Conservation (phyloP, 768 basidiomycete species). For the Multifurca ochricompacta region DNA sequence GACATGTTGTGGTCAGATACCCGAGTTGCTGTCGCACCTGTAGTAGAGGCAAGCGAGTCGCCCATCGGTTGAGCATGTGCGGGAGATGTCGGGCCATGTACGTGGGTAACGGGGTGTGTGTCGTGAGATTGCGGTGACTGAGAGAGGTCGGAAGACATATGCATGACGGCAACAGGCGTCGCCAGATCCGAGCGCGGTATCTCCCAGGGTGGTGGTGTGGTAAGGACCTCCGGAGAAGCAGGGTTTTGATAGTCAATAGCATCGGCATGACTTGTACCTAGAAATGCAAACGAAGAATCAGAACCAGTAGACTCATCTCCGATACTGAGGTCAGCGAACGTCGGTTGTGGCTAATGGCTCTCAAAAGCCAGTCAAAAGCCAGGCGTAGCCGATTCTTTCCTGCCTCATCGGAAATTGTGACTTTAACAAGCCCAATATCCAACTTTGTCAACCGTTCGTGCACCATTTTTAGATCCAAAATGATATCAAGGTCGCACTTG, state of each 20-base stretch:
- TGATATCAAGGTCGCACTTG: constrained; percentile 65
- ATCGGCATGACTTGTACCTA: constrained; percentile 5
- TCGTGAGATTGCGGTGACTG: constrained; percentile 1
- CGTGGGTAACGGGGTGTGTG: background rate
- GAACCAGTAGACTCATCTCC: background rate
- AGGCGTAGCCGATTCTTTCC: constrained; percentile 68
- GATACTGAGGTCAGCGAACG: constrained; percentile 1
- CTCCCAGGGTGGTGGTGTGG: constrained; percentile 49
- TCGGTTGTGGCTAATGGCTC: constrained; percentile 38
- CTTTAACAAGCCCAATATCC: constrained; percentile 74
- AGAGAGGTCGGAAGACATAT: constrained; percentile 25
- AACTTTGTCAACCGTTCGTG: constrained; percentile 45
- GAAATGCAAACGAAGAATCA: background rate
- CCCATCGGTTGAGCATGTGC: constrained; percentile 49
- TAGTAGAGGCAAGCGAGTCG: constrained; percentile 37
- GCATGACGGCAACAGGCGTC: constrained; percentile 38
- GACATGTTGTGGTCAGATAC: constrained; percentile 22
- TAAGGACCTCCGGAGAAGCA: constrained; percentile 57
- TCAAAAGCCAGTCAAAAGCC: constrained; percentile 68
- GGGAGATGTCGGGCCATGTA: constrained; percentile 35
- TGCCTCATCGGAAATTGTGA: constrained; percentile 45
- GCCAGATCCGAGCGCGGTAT: constrained; percentile 38
- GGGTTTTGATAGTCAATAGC: constrained; percentile 55
- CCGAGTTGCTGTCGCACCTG: constrained; percentile 32
- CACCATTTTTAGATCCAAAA: constrained; percentile 51